Evolutionary conservation across 441 rosid genomes (phyloP).

Genomic region (Jatropha multifida): DNA sequence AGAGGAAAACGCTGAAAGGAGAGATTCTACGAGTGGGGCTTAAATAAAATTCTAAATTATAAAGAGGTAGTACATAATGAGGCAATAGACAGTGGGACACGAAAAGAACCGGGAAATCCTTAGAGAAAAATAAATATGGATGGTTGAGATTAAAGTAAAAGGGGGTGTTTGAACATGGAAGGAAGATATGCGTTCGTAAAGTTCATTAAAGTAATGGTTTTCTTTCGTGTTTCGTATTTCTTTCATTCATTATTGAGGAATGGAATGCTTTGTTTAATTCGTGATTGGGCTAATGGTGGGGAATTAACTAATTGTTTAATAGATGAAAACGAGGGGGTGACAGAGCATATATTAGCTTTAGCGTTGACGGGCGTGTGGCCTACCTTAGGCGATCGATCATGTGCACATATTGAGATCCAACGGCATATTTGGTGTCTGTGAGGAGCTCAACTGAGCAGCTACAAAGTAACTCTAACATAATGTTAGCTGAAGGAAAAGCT

Average conservation of each 20-base stretch:
- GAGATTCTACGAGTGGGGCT: not conserved
- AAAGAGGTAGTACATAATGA: too few relatives aligned
- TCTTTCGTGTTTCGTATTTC: not conserved
- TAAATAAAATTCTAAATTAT: not conserved
- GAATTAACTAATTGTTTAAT: slow-evolving; percentile 1
- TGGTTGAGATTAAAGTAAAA: not conserved
- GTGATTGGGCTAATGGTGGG: slow-evolving; percentile 28
- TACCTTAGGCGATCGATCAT: not conserved
- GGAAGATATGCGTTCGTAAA: not conserved
- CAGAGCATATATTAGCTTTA: not conserved
- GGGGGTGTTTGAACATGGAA: not conserved
- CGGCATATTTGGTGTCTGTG: slow-evolving; percentile 21
- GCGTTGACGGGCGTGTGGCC: not conserved
- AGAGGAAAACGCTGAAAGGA: not conserved
- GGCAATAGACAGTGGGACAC: too few relatives aligned
- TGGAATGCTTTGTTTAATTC: not conserved
- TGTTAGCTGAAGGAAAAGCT: not conserved
- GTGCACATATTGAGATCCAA: slow-evolving; percentile 2
- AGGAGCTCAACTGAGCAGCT: not conserved
- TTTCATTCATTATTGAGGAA: slow-evolving; percentile 16
- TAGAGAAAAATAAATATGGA: not conserved
- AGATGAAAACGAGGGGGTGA: not conserved
- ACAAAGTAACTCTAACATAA: slow-evolving; percentile 17
- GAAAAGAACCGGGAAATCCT: not conserved
- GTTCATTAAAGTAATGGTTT: slow-evolving; percentile 8